Conservation (phyloP, 106 monocot species). For the Dioscorea dumetorum region DNA sequence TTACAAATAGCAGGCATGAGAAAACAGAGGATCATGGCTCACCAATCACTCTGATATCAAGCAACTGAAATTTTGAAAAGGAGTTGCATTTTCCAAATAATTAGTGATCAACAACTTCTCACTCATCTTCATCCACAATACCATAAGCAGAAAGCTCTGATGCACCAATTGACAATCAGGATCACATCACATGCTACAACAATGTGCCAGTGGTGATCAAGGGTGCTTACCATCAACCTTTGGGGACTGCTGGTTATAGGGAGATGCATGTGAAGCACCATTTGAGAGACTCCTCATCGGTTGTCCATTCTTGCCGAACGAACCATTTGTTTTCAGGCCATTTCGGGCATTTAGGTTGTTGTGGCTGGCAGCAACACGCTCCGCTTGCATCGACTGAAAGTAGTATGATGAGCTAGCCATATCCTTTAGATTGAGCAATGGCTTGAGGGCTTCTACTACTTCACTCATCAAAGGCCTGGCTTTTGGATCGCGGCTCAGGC, state of each 20-base stretch:
- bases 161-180: too few species aligned
- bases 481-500: conserved; percentile 30
- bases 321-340: conserved; percentile 36
- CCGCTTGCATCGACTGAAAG: conserved; percentile 29
- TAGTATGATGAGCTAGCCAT: conserved; percentile 23
- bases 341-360: conserved; percentile 15
- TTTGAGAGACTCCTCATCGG: conserved; percentile 55
- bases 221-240: conserved; percentile 23
- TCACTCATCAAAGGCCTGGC: conserved; percentile 38
- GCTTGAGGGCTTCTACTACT: conserved; percentile 30
- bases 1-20: too few species aligned
- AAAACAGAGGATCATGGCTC: too few species aligned
- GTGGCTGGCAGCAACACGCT: conserved; percentile 7
- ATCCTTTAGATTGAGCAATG: conserved; percentile 30
- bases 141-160: too few species aligned
- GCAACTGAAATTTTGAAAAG: too few species aligned
- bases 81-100: too few species aligned
- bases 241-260: conserved; percentile 27
- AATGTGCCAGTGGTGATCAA: not conserved
- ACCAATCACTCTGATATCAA: too few species aligned
- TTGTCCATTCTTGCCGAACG: conserved; percentile 33
- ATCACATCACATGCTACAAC: too few species aligned
- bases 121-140: too few species aligned
- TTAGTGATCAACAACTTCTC: too few species aligned
- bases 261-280: conserved; percentile 41